Evolutionary conservation across 1,284 basidiomycete genomes (phyloP).

Genomic region (Cryptococcus neoformans): DNA sequence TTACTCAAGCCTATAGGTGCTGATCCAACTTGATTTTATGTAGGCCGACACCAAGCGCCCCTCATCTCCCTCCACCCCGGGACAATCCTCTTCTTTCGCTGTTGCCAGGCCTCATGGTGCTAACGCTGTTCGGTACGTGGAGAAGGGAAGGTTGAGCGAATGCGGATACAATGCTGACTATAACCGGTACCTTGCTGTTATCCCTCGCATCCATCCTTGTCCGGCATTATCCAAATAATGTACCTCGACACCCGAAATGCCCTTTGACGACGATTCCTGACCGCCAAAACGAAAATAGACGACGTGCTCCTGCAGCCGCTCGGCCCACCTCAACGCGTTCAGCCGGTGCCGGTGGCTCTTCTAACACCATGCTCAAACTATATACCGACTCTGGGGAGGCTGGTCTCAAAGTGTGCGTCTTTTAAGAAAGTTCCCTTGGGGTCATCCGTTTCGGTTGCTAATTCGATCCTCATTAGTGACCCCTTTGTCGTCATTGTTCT

Average conservation of each 20-base stretch:
- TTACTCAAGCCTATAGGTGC: too few species aligned
- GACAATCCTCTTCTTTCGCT: constrained; percentile 31
- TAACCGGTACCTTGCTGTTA: too few species aligned
- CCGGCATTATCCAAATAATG: neutral
- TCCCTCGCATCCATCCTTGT: neutral
- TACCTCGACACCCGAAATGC: neutral
- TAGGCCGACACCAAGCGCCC: constrained; percentile 43
- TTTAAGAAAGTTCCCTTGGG: neutral
- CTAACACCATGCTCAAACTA: constrained; percentile 96
- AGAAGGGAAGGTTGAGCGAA: neutral
- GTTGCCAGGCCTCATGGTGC: constrained; percentile 45
- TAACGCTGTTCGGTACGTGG: constrained; percentile 46
- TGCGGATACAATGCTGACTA: too few species aligned
- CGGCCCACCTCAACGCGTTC: constrained; percentile 86
- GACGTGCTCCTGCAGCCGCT: constrained; percentile 70
- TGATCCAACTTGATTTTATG: neutral
- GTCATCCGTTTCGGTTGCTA: neutral
- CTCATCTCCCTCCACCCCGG: constrained; percentile 37
- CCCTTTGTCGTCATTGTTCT: constrained; percentile 97
- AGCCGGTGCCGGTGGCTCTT: constrained; percentile 93
- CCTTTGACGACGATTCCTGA: neutral
- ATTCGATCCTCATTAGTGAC: constrained; percentile 61
- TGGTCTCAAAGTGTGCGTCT: constrained; percentile 80
- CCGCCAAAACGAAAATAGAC: constrained; percentile 53
- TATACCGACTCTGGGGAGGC: constrained; percentile 95